phyloP scores from a whole-genome alignment of 441 rosid species.

The Bruguiera hainesii region DNA sequence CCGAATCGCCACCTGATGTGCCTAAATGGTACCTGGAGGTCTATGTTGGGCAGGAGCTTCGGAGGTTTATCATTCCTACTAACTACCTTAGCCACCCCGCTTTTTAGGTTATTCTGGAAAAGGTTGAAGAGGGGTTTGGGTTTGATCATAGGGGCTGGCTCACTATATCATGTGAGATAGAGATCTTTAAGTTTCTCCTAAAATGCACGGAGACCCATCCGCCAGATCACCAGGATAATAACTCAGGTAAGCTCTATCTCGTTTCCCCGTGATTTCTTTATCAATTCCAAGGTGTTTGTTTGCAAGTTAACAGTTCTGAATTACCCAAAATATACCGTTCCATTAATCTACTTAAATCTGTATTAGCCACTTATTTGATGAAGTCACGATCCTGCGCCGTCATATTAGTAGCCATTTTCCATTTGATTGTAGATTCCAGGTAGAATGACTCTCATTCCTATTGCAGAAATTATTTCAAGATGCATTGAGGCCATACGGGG shows the following conservation, averaged over 20 bases:
- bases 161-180: constrained; percentile 88
- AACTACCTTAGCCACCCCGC: constrained; percentile 70
- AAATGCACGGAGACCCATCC: constrained; percentile 68
- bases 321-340: not conserved
- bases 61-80: constrained; percentile 88
- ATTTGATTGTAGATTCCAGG: too few relatives aligned
- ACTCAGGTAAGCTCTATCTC: constrained; percentile 31
- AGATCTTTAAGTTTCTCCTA: constrained; percentile 82
- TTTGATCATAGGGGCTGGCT: constrained; percentile 74
- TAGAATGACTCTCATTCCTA: too few relatives aligned
- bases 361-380: too few relatives aligned
- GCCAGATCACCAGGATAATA: constrained; percentile 38
- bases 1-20: constrained; percentile 71
- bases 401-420: too few relatives aligned
- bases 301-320: not conserved
- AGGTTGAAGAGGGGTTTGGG: constrained; percentile 88
- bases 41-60: constrained; percentile 82
- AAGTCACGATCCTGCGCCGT: too few relatives aligned
- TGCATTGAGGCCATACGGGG: too few relatives aligned
- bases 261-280: not conserved
- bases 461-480: too few relatives aligned
- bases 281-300: not conserved
- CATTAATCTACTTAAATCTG: too few relatives aligned
- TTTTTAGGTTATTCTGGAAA: constrained; percentile 75
- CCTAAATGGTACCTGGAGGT: constrained; percentile 86